Percentiles rank a stretch among this genome's conserved stretches.
phyloP scores from a whole-genome alignment of 352 stramenopile genomes.

The Phytophthora pluvialis region DNA sequence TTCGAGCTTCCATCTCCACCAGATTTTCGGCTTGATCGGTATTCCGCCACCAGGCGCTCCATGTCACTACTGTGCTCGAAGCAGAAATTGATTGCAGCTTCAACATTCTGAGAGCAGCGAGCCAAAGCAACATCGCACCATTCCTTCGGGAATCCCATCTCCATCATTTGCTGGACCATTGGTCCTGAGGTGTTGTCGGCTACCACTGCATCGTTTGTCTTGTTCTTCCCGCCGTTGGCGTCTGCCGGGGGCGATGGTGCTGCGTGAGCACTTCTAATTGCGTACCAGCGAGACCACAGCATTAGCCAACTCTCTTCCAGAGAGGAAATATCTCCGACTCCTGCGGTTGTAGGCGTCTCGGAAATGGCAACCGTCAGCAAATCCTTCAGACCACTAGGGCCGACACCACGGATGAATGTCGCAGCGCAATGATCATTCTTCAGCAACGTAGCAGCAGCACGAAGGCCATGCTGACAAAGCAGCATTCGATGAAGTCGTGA shows the following conservation, averaged over 20 bases:
- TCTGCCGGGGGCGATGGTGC: conserved; percentile 35
- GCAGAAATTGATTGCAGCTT: conserved; percentile 93
- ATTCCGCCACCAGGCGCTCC: conserved; percentile 84
- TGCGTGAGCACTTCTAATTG: conserved; percentile 57
- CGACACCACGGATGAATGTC: conserved; percentile 69
- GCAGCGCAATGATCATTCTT: conserved; percentile 70
- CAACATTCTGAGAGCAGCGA: conserved; percentile 88
- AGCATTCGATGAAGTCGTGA: conserved; percentile 78
- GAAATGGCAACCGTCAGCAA: conserved; percentile 75
- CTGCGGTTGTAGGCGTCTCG: conserved; percentile 70
- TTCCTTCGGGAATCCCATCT: conserved; percentile 93
- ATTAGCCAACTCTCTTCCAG: conserved; percentile 84
- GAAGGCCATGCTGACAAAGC: conserved; percentile 79
- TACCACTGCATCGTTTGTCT: conserved; percentile 31
- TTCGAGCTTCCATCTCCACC: conserved; percentile 26
- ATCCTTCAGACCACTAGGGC: conserved; percentile 60
- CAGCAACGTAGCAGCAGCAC: conserved; percentile 71
- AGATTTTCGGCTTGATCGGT: conserved; percentile 62
- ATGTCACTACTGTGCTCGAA: conserved; percentile 94
- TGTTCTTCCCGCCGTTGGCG: conserved; percentile 34
- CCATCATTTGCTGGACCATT: conserved; percentile 93
- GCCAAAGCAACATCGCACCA: conserved; percentile 91
- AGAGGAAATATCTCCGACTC: conserved; percentile 72
- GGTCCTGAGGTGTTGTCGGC: conserved; percentile 50
- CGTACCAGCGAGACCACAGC: conserved; percentile 81